A percentile compares a stretch with the other conserved stretches of the same genome.
phyloP scores from a whole-genome alignment of 768 basidiomycete genomes.

The Pisolithus albus region DNA sequence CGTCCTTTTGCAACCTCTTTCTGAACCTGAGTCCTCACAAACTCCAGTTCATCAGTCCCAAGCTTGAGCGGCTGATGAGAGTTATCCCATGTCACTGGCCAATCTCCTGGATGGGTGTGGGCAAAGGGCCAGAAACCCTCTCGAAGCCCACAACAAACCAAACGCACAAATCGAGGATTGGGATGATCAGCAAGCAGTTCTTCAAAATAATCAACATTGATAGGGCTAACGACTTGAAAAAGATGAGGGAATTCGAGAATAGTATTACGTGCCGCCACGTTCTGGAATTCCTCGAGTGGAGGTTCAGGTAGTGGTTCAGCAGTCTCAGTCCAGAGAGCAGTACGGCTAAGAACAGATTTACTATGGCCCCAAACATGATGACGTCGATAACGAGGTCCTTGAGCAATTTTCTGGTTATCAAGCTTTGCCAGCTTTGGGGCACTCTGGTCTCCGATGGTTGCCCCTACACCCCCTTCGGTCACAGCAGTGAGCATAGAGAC shows the following conservation, averaged over 20 bases:
- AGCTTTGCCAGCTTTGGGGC: neutral
- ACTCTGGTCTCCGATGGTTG: neutral
- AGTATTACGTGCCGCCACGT: conserved; percentile 14
- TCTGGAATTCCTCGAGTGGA: conserved; percentile 8
- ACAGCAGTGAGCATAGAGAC: neutral
- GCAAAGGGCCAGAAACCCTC: conserved; percentile 44
- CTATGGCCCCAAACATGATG: neutral
- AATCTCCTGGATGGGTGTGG: too few relatives aligned
- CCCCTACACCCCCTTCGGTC: neutral
- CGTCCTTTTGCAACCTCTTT: neutral
- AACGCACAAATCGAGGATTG: conserved; percentile 31
- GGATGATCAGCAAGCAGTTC: conserved; percentile 27
- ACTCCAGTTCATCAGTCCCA: too few relatives aligned
- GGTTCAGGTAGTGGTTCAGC: neutral
- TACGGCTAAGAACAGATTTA: neutral
- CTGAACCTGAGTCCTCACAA: conserved; percentile 18
- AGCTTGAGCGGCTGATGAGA: too few relatives aligned
- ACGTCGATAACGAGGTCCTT: neutral
- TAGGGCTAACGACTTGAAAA: conserved; percentile 30
- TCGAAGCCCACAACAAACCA: conserved; percentile 22
- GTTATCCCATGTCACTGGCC: too few relatives aligned
- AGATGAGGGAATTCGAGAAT: too few relatives aligned
- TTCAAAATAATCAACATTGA: conserved; percentile 29
- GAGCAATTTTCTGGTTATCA: fast-evolving
- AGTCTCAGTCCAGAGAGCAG: neutral